These are phyloP conservation scores for Hanseniaspora lachancei DNA, from an alignment of 805 yeast genomes.

Conservation along the genomic window DNA sequence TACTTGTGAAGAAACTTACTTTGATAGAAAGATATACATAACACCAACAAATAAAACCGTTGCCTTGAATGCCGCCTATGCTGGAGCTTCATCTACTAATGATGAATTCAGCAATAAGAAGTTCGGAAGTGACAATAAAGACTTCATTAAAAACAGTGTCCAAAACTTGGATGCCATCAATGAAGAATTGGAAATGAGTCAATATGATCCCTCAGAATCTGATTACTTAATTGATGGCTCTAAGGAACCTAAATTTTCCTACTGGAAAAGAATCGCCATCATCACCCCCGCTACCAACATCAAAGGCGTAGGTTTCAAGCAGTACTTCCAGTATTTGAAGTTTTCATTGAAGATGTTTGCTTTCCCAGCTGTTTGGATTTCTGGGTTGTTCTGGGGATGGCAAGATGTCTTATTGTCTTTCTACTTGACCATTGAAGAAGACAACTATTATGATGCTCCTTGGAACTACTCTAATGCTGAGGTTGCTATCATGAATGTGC, in stretches of 20 bases:
- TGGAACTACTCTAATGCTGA: conserved; percentile 52
- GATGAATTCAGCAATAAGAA: not conserved
- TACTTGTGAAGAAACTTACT: conserved; percentile 58
- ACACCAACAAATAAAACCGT: conserved; percentile 23
- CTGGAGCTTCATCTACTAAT: not conserved
- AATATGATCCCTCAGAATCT: not conserved
- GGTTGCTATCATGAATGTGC: conserved; percentile 65
- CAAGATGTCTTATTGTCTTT: conserved; percentile 68
- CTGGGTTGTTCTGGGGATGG: conserved; percentile 68
- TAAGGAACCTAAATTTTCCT: conserved; percentile 31
- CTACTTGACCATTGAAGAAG: conserved; percentile 61
- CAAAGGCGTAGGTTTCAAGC: conserved; percentile 52
- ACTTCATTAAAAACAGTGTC: not conserved
- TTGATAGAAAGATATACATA: conserved; percentile 38
- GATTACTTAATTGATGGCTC: conserved; percentile 29
- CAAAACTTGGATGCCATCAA: not conserved
- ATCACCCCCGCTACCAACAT: conserved; percentile 48
- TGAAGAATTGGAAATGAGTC: conserved; percentile 1
- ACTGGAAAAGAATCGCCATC: conserved; percentile 35
- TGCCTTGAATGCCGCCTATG: conserved; percentile 4
- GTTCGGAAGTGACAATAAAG: not conserved
- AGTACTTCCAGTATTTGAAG: conserved; percentile 41
- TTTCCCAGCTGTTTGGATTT: conserved; percentile 51
- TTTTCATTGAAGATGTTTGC: conserved; percentile 43
- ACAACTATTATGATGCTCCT: conserved; percentile 50